Evolutionary conservation across 495 filamentous ascomycete genomes (phyloP).

Genomic region (Tetracladium setigerum): DNA sequence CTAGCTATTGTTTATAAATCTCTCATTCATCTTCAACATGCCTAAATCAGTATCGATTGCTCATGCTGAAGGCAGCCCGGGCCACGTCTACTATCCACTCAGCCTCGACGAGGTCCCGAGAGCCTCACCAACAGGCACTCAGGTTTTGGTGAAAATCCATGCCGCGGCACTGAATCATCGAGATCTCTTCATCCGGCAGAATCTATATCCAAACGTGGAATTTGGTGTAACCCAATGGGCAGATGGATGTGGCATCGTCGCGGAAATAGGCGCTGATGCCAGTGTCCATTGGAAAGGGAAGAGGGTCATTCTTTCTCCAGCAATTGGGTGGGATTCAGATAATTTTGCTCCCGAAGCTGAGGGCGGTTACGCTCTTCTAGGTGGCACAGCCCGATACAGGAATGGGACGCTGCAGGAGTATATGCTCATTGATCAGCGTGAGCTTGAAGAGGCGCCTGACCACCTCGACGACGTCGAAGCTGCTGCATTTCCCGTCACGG

Average conservation of each 20-base stretch:
- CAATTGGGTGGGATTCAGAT: slow-evolving; percentile 52
- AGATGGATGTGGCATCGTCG: slow-evolving; percentile 66
- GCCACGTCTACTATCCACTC: too few relatives aligned
- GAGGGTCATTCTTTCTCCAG: slow-evolving; percentile 64
- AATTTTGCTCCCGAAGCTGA: slow-evolving; percentile 62
- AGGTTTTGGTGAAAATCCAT: slow-evolving; percentile 54
- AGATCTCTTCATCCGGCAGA: slow-evolving; percentile 81
- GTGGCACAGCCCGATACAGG: slow-evolving; percentile 51
- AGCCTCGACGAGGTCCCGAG: background rate
- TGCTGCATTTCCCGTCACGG: slow-evolving; percentile 72
- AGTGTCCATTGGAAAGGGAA: slow-evolving; percentile 36
- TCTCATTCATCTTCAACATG: too few relatives aligned
- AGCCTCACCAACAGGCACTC: background rate
- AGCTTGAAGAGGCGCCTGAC: slow-evolving; percentile 65
- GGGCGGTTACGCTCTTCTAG: slow-evolving; percentile 51
- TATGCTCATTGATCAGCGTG: slow-evolving; percentile 51
- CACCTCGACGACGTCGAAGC: slow-evolving; percentile 64
- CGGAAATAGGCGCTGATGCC: slow-evolving; percentile 44
- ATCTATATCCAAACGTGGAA: slow-evolving; percentile 73
- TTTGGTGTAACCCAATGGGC: slow-evolving; percentile 68
- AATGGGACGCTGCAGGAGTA: slow-evolving; percentile 64
- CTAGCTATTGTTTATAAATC: too few relatives aligned
- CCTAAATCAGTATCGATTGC: too few relatives aligned
- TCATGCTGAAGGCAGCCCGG: too few relatives aligned
- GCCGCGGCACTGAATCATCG: slow-evolving; percentile 82